phyloP scores from a whole-genome alignment of 2,329 filamentous ascomycete species.

The Trichoderma koningii region DNA sequence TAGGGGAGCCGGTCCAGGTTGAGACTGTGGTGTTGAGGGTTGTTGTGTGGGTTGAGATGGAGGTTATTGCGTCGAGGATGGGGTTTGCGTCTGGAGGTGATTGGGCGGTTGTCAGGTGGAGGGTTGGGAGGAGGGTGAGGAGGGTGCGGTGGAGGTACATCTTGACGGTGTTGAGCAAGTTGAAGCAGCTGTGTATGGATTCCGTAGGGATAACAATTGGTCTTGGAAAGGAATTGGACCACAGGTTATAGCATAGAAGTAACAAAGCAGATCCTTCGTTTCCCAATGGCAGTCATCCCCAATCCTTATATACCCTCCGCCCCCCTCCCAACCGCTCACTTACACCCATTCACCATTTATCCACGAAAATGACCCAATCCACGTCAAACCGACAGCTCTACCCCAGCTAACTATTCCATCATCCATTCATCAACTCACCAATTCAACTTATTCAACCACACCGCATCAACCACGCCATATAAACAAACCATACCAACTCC shows the following conservation, averaged over 20 bases:
- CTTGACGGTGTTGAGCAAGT: background rate
- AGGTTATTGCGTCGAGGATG: conserved; percentile 42
- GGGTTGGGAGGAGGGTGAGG: conserved; percentile 32
- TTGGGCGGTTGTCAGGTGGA: conserved; percentile 33
- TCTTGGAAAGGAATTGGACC: too few species aligned
- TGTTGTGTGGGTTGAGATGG: conserved; percentile 40
- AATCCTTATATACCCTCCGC: conserved; percentile 11
- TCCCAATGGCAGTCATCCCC: background rate
- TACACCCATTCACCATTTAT: background rate
- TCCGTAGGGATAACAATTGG: too few species aligned
- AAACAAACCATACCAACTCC: background rate
- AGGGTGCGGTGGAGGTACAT: conserved; percentile 33
- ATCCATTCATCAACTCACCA: too few species aligned
- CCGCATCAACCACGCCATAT: background rate
- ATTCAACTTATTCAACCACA: background rate
- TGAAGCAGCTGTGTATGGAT: too few species aligned
- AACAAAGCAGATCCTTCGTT: background rate
- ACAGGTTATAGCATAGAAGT: background rate
- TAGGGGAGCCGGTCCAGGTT: conserved; percentile 43
- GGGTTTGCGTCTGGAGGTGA: conserved; percentile 27
- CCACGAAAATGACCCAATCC: background rate
- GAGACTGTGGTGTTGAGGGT: conserved; percentile 33
- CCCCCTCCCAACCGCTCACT: background rate
- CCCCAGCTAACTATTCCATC: background rate
- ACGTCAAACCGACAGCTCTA: background rate